A percentile compares a stretch with the other conserved stretches of the same genome.
Evolutionary conservation across 495 filamentous ascomycete genomes (phyloP).

Genomic region (Podospora comata): DNA sequence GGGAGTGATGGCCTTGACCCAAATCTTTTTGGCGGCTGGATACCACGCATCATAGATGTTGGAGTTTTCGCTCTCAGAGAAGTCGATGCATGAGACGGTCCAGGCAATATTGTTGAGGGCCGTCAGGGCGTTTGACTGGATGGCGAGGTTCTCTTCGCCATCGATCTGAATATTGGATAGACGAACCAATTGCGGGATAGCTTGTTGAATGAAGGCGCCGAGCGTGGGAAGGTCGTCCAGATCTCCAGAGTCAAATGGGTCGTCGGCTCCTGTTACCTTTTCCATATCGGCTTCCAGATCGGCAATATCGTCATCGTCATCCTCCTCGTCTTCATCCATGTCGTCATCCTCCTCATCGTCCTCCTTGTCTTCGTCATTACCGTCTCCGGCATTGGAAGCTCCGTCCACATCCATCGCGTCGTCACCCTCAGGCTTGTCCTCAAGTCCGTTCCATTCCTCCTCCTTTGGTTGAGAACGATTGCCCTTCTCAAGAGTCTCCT

Average conservation of each 20-base stretch:
- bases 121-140: conserved; percentile 48
- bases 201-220: conserved; percentile 45
- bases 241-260: conserved; percentile 33
- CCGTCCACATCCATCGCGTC: conserved; percentile 29
- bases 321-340: conserved; percentile 32
- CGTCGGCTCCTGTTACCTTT: conserved; percentile 50
- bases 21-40: conserved; percentile 49
- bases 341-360: conserved; percentile 35
- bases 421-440: conserved; percentile 29
- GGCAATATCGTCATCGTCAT: conserved; percentile 46
- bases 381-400: conserved; percentile 36
- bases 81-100: conserved; percentile 52
- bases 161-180: conserved; percentile 32
- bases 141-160: conserved; percentile 28
- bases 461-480: conserved; percentile 25
- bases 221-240: conserved; percentile 46
- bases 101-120: conserved; percentile 61
- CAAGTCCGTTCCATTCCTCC: conserved; percentile 32
- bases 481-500: conserved; percentile 43
- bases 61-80: conserved; percentile 39
- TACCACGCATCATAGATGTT: conserved; percentile 47
- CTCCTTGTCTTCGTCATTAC: conserved; percentile 30
- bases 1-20: conserved; percentile 48
- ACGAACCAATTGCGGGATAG: conserved; percentile 49
- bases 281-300: conserved; percentile 59